A percentile compares a stretch with the other conserved stretches of the same genome.
These are phyloP conservation scores for Clonostachys solani DNA, from an alignment of 2,329 filamentous ascomycete species.

Conservation along the genomic window DNA sequence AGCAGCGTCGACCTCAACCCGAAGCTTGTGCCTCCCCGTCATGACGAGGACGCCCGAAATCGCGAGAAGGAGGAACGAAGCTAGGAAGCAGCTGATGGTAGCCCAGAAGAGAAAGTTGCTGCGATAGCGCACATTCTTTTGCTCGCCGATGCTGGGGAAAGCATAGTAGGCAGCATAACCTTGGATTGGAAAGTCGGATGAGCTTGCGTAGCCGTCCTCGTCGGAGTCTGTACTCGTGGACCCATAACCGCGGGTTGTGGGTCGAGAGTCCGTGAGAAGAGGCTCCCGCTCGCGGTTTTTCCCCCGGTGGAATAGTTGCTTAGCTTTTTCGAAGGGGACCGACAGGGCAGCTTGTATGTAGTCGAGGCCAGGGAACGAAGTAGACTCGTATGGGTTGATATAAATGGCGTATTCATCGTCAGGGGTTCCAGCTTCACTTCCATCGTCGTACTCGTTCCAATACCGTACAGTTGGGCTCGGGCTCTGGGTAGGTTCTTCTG, in stretches of 20 bases:
- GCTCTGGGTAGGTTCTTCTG: background rate
- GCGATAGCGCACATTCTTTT: conserved; percentile 42
- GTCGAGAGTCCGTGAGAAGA: conserved; percentile 14
- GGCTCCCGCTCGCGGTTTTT: conserved; percentile 17
- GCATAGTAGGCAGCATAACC: conserved; percentile 53
- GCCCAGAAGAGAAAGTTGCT: conserved; percentile 52
- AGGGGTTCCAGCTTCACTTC: conserved; percentile 60
- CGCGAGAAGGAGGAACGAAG: conserved; percentile 58
- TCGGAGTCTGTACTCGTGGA: conserved; percentile 32
- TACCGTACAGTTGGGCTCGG: conserved; percentile 40
- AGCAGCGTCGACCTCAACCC: conserved; percentile 69
- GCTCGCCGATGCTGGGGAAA: conserved; percentile 46
- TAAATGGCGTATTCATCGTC: conserved; percentile 69
- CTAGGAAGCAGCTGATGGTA: conserved; percentile 49
- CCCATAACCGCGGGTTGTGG: conserved; percentile 20
- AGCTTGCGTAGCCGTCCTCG: conserved; percentile 47
- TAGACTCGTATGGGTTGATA: conserved; percentile 62
- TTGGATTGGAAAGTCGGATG: conserved; percentile 39
- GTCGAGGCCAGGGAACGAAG: conserved; percentile 58
- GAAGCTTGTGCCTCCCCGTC: conserved; percentile 64
- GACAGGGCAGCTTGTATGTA: conserved; percentile 50
- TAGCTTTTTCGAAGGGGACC: conserved; percentile 45
- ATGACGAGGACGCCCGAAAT: conserved; percentile 62
- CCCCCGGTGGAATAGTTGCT: conserved; percentile 38
- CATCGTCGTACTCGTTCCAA: conserved; percentile 87